Evolutionary conservation across 495 filamentous ascomycete species (phyloP).

Genomic region (Penicillium canariense): DNA sequence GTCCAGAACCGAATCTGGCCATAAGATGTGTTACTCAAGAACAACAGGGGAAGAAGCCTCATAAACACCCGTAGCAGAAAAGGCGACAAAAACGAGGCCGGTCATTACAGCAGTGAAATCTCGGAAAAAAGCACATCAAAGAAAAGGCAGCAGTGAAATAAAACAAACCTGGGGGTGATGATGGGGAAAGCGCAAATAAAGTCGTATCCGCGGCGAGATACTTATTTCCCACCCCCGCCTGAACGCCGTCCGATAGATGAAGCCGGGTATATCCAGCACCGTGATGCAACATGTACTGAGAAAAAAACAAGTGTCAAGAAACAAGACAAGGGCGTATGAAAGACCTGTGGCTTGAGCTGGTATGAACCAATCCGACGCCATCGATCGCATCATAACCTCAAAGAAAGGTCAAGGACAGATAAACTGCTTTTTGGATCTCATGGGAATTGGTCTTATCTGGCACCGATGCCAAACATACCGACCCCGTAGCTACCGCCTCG

Average conservation of each 20-base stretch:
- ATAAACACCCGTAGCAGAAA: constrained; percentile 9
- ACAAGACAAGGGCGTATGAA: constrained; percentile 14
- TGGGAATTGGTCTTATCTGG: constrained; percentile 31
- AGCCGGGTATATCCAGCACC: constrained; percentile 57
- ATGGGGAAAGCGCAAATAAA: constrained; percentile 20
- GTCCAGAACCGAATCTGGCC: neutral
- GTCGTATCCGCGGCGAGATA: constrained; percentile 28
- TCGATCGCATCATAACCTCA: constrained; percentile 20
- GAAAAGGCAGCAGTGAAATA: constrained; percentile 12
- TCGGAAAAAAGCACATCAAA: constrained; percentile 11
- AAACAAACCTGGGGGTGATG: constrained; percentile 14
- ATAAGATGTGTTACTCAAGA: constrained; percentile 1
- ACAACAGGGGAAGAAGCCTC: neutral
- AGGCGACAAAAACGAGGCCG: constrained; percentile 13
- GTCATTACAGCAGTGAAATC: constrained; percentile 33
- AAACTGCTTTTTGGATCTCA: constrained; percentile 23
- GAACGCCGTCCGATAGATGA: constrained; percentile 49
- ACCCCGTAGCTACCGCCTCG: constrained; percentile 47
- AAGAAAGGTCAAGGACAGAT: constrained; percentile 13
- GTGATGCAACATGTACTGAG: constrained; percentile 53
- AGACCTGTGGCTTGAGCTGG: neutral
- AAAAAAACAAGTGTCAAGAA: constrained; percentile 26
- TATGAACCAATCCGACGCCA: neutral
- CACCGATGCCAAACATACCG: constrained; percentile 50
- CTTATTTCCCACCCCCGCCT: constrained; percentile 24